Conservation (phyloP, 2,329 filamentous ascomycete species). For the Penicillium sp. region DNA sequence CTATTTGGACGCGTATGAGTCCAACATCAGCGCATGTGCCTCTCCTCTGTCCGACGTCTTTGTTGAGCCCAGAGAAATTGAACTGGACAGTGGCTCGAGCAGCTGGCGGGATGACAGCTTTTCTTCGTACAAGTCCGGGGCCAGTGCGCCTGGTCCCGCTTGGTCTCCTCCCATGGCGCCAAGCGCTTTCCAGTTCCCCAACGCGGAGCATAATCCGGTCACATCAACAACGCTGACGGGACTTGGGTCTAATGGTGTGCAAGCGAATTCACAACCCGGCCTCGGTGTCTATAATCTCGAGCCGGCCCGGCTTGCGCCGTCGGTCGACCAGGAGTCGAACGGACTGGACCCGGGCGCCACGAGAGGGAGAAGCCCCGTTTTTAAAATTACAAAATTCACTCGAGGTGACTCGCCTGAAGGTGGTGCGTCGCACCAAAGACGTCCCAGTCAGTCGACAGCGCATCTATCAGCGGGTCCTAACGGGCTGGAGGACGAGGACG, state of each 20-base stretch:
- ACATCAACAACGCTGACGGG: slow-evolving; percentile 27
- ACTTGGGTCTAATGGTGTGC: slow-evolving; percentile 13
- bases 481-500: slow-evolving; percentile 30
- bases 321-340: slow-evolving; percentile 4
- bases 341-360: slow-evolving; percentile 22
- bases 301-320: slow-evolving; percentile 9
- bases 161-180: slow-evolving; percentile 22
- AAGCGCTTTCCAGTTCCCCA: slow-evolving; percentile 34
- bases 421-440: slow-evolving; percentile 20
- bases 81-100: slow-evolving; percentile 10
- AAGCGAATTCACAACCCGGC: slow-evolving; percentile 21
- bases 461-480: slow-evolving; percentile 37
- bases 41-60: slow-evolving; percentile 13
- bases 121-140: slow-evolving; percentile 12
- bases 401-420: slow-evolving; percentile 46
- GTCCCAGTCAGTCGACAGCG: slow-evolving; percentile 34
- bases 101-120: slow-evolving; percentile 13
- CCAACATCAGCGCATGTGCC: slow-evolving; percentile 7
- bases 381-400: slow-evolving; percentile 46
- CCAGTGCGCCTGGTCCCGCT: slow-evolving; percentile 6
- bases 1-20: slow-evolving; percentile 13
- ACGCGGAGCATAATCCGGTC: slow-evolving; percentile 33
- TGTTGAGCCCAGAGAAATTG: slow-evolving; percentile 20
- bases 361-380: slow-evolving; percentile 44
- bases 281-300: slow-evolving; percentile 6